phyloP scores from a whole-genome alignment of 192 early-diverging fungal species.

The Coemansia sp. region DNA sequence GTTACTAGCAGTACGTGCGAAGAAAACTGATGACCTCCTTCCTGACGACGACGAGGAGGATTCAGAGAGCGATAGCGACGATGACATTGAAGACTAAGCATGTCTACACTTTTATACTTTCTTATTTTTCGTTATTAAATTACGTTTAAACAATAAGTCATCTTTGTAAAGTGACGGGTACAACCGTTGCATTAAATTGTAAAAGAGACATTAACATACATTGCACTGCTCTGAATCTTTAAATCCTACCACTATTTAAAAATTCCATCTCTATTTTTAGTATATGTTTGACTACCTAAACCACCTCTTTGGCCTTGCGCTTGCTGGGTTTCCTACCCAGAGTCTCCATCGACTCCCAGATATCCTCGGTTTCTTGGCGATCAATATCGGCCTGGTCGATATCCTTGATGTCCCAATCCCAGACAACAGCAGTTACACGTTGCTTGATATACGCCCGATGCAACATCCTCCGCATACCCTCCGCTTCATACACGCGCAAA shows the following conservation, averaged over 20 bases:
- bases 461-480: conserved; percentile 48
- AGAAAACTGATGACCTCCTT: conserved; percentile 31
- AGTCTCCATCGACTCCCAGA: conserved; percentile 60
- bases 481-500: conserved; percentile 70
- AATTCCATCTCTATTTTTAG: neutral
- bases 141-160: too few species aligned
- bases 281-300: neutral
- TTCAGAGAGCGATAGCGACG: conserved; percentile 10
- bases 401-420: conserved; percentile 57
- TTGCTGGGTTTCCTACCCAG: conserved; percentile 5
- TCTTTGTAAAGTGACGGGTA: too few species aligned
- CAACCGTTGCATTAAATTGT: too few species aligned
- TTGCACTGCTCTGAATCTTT: neutral
- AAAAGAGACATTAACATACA: too few species aligned
- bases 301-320: conserved; percentile 11
- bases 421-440: conserved; percentile 61
- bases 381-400: conserved; percentile 34
- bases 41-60: conserved; percentile 13
- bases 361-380: conserved; percentile 60
- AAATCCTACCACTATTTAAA: neutral
- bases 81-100: conserved; percentile 4
- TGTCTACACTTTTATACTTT: too few species aligned
- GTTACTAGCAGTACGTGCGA: conserved; percentile 14
- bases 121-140: too few species aligned
- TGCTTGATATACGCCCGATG: conserved; percentile 79